Evolutionary conservation across 2,329 filamentous ascomycete genomes (phyloP).

Genomic region (Aspergillus sp.): DNA sequence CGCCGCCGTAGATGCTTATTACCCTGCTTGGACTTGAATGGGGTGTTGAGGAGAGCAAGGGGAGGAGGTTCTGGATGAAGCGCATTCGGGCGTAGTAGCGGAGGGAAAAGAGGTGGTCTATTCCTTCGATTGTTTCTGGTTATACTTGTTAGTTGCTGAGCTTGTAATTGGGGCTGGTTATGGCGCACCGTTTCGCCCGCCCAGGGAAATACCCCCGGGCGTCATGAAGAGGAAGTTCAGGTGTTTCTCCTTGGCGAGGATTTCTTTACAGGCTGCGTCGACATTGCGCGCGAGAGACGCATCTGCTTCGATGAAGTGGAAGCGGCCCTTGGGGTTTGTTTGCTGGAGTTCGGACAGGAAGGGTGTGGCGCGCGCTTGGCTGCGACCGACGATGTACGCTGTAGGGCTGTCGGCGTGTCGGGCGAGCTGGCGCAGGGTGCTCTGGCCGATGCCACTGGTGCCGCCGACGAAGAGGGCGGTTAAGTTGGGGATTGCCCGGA

Average conservation of each 20-base stretch:
- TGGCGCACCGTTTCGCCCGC: slow-evolving; percentile 10
- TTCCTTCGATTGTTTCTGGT: slow-evolving; percentile 28
- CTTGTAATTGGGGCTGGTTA: neutral
- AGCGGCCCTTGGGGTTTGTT: slow-evolving; percentile 46
- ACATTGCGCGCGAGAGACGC: slow-evolving; percentile 53
- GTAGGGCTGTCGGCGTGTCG: slow-evolving; percentile 43
- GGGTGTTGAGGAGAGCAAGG: slow-evolving; percentile 11
- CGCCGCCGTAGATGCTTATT: slow-evolving; percentile 53
- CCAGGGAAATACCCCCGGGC: slow-evolving; percentile 18
- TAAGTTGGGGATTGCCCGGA: slow-evolving; percentile 26
- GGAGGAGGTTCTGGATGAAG: slow-evolving; percentile 32
- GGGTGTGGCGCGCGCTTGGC: slow-evolving; percentile 32
- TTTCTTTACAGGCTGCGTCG: slow-evolving; percentile 49
- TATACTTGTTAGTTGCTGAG: too few species aligned
- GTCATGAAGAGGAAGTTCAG: slow-evolving; percentile 30
- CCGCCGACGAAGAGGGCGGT: slow-evolving; percentile 55
- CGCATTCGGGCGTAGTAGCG: slow-evolving; percentile 33
- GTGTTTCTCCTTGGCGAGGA: slow-evolving; percentile 32
- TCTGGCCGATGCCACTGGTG: slow-evolving; percentile 56
- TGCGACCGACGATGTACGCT: slow-evolving; percentile 55
- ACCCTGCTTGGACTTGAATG: slow-evolving; percentile 49
- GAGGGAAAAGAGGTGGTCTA: slow-evolving; percentile 26
- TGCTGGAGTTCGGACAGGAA: slow-evolving; percentile 44
- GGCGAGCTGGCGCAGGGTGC: slow-evolving; percentile 49
- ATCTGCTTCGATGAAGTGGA: slow-evolving; percentile 52